Evolutionary conservation across 2,329 filamentous ascomycete species (phyloP), one percentile per base, ranked within the genome.

Genomic region (Thyridium curvatum): DNA sequence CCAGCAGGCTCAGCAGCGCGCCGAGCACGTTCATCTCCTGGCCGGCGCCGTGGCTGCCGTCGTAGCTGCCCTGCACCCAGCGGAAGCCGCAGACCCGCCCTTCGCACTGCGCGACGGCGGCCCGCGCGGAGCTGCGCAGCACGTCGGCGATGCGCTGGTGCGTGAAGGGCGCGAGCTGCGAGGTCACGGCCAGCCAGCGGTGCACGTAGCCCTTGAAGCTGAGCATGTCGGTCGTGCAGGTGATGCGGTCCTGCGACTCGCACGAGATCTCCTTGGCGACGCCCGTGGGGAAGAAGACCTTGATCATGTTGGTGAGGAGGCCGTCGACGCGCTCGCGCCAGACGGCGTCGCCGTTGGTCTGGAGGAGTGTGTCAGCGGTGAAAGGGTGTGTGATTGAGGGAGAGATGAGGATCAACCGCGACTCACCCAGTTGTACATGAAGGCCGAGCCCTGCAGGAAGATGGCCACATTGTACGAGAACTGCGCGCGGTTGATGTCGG

Each of bases 171-270:
- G 77, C 79, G 33, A 86, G 42, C 47, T 80, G 69, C 1, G 75
- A 71, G 1, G 74, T 70, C 16, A 73, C 68, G 8, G 74, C 69
- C 45, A 86, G 66, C 77, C 80, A 84, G 31, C 78, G 72, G 43
- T 77, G 69, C 12, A 85, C 65, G 40, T 82, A 79, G 18, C 81
- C 83, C 57, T 86, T 86, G 71, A 84, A 88, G 2, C 79, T 77
- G 42, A 76, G 64, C 66, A 87, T 83, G 50, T 90, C 86, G 32
- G 74, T 71, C 40, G 82, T 80, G 64, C 86, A 90, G 15, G 63
- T 71, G 12, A 52, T 58, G 5, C 68, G 63, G 17, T 58, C 52
- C 18, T 58, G 52, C 28, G 53, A 50, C 49, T 87, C 83, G 62
- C 86, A 90, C 9, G 79, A 69, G 7, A 74, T 61, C 56, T 90